Percentiles rank a stretch among this genome's conserved stretches.
Evolutionary conservation across 768 basidiomycete species (phyloP).

Genomic region (Amanita brunnescens): DNA sequence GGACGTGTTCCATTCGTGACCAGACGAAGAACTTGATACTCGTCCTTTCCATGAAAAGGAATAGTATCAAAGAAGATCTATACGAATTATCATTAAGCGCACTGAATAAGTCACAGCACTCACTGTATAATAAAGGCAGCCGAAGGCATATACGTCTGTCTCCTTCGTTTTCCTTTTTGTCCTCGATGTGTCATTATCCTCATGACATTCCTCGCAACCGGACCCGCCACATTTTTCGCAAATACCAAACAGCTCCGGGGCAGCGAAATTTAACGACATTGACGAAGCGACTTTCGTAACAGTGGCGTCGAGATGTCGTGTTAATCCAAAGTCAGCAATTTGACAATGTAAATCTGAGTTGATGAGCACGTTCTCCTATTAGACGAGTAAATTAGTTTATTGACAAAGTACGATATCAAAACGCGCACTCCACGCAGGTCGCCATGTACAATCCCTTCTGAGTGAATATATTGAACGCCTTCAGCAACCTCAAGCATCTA

Average conservation of each 20-base stretch:
- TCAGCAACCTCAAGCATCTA: not conserved
- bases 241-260: conserved; percentile 1
- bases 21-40: not conserved
- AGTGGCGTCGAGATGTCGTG: not conserved
- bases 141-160: conserved; percentile 4
- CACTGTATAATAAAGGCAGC: conserved; percentile 2
- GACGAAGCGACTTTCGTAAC: not conserved
- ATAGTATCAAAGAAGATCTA: not conserved
- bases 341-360: not conserved
- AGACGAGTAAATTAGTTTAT: not conserved
- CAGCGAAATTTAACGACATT: not conserved
- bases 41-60: not conserved
- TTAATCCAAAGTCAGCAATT: conserved; percentile 3
- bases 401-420: not conserved
- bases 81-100: not conserved
- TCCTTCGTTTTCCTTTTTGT: not conserved
- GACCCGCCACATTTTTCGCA: not conserved
- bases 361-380: not conserved
- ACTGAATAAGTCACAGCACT: not conserved
- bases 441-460: conserved; percentile 1
- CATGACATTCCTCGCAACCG: not conserved
- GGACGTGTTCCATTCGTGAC: not conserved
- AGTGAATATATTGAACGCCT: conserved; percentile 1
- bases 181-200: not conserved
- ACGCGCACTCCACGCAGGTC: not conserved